Evolutionary conservation across 2,329 filamentous ascomycete species (phyloP), one percentile per base, ranked within the genome.

Genomic region (Endoconidiophora laricicola): DNA sequence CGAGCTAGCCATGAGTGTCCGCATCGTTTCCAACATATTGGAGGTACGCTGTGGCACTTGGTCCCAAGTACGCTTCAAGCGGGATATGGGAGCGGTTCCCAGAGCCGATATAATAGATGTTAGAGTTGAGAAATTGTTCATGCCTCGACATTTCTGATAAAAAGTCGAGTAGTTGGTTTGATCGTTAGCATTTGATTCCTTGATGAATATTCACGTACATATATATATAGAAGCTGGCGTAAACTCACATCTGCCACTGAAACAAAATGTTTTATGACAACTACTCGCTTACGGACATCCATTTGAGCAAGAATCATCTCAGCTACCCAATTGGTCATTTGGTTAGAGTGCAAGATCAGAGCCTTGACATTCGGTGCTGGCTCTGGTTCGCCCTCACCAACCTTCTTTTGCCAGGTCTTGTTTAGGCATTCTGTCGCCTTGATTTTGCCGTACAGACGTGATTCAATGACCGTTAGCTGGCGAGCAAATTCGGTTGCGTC

Each of bases 361-460:
- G 87, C 85, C 66, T 96, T 95, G 57, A 98, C 86, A 58, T 98
- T 96, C 0, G 86, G 78, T 7, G 91, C 88, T 33, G 88, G 85
- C 59, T 94, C 87, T 4, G 82, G 76, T 55, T 88, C 83, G 54
- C 82, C 81, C 33, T 88, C 83, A 6, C 69, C 75, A 52, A 93
- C 72, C 69, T 95, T 95, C 74, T 93, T 96, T 66, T 94, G 87
- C 91, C 91, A 98, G 4, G 88, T 95, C 72, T 98, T 98, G 67
- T 94, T 95, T 54, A 98, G 69, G 63, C 90, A 96, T 64, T 98
- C 91, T 0, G 86, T 91, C 0, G 90, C 84, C 64, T 90, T 90
- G 64, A 98, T 94, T 68, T 94, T 95, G 58, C 83, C 86, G 60
- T 96, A 98, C 1, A 96, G 73, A 54, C 83, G 83, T 2, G 88